A percentile compares a stretch with the other conserved stretches of the same genome.
Conservation (phyloP, 805 yeast genomes). For the Wickerhamiella hasegawae region DNA sequence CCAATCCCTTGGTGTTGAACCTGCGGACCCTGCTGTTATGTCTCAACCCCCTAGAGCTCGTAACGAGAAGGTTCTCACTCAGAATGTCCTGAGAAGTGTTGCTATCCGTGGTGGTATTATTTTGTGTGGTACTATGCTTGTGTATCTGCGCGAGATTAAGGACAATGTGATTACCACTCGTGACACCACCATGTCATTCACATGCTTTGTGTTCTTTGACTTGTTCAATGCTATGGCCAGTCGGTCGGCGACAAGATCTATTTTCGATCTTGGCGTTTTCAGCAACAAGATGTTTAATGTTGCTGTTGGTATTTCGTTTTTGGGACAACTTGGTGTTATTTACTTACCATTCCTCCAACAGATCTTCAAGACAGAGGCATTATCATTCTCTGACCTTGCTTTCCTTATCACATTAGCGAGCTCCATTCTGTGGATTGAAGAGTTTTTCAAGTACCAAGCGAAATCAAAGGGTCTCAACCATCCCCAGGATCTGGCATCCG, state of each 20-base stretch:
- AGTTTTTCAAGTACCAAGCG: constrained; percentile 37
- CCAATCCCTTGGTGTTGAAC: constrained; percentile 92
- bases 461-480: neutral
- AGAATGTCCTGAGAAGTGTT: constrained; percentile 51
- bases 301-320: constrained; percentile 74
- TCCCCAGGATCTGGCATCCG: neutral
- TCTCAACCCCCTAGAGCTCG: constrained; percentile 88
- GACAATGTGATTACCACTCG: constrained; percentile 71
- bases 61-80: constrained; percentile 67
- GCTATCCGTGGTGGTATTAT: constrained; percentile 64
- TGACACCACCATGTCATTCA: constrained; percentile 98
- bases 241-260: constrained; percentile 73
- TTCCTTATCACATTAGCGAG: constrained; percentile 52
- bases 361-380: constrained; percentile 89
- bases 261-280: constrained; percentile 63
- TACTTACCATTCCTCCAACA: constrained; percentile 86
- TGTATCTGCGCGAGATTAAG: constrained; percentile 74
- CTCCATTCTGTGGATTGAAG: constrained; percentile 76
- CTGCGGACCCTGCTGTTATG: constrained; percentile 93
- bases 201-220: constrained; percentile 89
- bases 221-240: constrained; percentile 94
- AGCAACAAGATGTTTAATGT: constrained; percentile 80
- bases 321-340: constrained; percentile 87
- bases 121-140: constrained; percentile 70
- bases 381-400: constrained; percentile 51